These are phyloP conservation scores for Leucosporidium yakuticum DNA, from an alignment of 768 basidiomycete genomes.

Conservation along the genomic window DNA sequence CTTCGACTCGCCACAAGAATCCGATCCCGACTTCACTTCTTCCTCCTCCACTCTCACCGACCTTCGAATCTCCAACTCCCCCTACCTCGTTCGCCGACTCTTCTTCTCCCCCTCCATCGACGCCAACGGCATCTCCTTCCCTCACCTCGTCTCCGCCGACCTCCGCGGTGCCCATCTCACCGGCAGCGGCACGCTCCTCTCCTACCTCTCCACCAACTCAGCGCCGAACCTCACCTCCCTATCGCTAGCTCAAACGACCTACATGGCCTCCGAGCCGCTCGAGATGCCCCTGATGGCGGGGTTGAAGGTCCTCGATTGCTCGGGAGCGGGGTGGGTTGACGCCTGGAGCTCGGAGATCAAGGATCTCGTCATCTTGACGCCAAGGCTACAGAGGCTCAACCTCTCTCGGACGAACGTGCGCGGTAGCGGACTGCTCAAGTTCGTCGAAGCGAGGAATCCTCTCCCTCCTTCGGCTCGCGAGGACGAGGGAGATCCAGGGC, in stretches of 20 bases:
- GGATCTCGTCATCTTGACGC: background rate
- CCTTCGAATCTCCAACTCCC: background rate
- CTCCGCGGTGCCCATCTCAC: background rate
- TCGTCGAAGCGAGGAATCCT: background rate
- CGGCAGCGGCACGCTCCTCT: background rate
- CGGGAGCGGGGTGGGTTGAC: background rate
- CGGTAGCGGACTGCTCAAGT: background rate
- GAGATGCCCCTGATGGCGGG: background rate
- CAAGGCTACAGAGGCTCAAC: background rate
- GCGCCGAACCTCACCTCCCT: background rate
- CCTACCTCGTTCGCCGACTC: background rate
- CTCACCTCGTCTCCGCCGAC: background rate
- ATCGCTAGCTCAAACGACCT: background rate
- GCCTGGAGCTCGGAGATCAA: background rate
- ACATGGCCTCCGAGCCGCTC: background rate
- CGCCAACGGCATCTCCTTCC: background rate
- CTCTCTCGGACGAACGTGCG: background rate
- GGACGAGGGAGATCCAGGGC: background rate
- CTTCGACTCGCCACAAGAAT: background rate
- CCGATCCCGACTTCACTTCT: background rate
- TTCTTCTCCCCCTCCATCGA: background rate
- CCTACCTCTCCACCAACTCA: background rate
- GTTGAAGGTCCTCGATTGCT: background rate
- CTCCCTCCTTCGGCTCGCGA: background rate
- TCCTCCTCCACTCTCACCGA: background rate